Evolutionary conservation across 768 basidiomycete species (phyloP), one percentile per base, ranked within the genome.

Genomic region (Ramaria sp.): DNA sequence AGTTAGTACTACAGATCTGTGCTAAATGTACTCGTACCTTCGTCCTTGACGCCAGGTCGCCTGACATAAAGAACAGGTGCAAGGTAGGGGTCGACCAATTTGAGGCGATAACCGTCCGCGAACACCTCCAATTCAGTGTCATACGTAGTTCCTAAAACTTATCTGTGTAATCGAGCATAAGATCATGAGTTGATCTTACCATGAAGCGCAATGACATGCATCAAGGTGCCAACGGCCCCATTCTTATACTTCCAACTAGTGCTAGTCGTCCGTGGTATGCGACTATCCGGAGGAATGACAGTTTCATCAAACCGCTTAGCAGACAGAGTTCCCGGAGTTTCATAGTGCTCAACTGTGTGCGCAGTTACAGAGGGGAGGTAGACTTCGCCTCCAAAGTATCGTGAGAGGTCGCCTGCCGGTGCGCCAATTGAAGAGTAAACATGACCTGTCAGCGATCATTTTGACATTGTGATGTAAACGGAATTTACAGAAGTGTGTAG

Each of bases 161-260:
- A 44, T 44, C 20, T 44, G 15, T 16, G 20, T 16, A 9, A n/a
- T 44, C 8, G 8, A 7, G 9, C 24, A 18, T 18, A n/a, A 18
- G 15, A 18, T 18, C 8, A 20, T 7, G 42, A 20, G 7, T 8
- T 7, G 20, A n/a, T 18, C 56, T 58, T 63, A 49, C 75, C 77
- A 55, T 78, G 77, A 24, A 78, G 71, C 27, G 71, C 69, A 39
- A 77, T 71, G 44, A 71, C 73, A 60, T 78, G 77, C 15, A 71
- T 73, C 56, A 78, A 66, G 7, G 65, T 67, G 8, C 76, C 77
- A 27, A 77, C 71, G 5, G 73, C 76, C n/a, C 77, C 76, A 41
- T 65, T 69, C 57, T 67, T 63, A 65, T 74, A 76, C 60, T 76
- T 76, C 77, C 77, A 78, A n/a, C 70, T 69, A 22, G 77, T 75